Evolutionary conservation across 2,329 filamentous ascomycete species (phyloP).

Genomic region (Teratosphaeria nubilosa): DNA sequence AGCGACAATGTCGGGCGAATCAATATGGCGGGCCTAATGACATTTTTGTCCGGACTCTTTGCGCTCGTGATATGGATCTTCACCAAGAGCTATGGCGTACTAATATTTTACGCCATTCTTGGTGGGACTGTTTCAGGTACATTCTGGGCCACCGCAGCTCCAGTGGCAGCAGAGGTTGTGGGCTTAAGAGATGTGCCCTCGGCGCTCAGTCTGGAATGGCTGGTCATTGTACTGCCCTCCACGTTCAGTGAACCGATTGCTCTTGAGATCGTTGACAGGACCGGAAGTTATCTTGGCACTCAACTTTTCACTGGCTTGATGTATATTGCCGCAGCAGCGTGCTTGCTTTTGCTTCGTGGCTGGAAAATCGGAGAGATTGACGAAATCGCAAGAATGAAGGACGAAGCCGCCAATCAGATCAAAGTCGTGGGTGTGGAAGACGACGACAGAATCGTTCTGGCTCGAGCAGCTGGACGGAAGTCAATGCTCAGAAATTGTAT

Average conservation of each 20-base stretch:
- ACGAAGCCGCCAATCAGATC: slow-evolving; percentile 12
- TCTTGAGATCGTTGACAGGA: slow-evolving; percentile 41
- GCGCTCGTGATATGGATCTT: slow-evolving; percentile 64
- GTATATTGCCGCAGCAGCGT: slow-evolving; percentile 48
- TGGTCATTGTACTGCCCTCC: slow-evolving; percentile 58
- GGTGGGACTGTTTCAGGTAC: slow-evolving; percentile 59
- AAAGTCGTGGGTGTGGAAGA: slow-evolving; percentile 16
- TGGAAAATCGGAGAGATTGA: slow-evolving; percentile 52
- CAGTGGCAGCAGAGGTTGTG: slow-evolving; percentile 64
- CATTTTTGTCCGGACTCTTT: slow-evolving; percentile 54
- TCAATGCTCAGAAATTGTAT: slow-evolving; percentile 18
- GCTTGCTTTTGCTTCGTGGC: slow-evolving; percentile 44
- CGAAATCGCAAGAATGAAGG: slow-evolving; percentile 26
- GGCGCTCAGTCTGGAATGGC: slow-evolving; percentile 61
- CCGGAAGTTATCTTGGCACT: slow-evolving; percentile 45
- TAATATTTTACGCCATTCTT: slow-evolving; percentile 61
- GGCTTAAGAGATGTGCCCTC: slow-evolving; percentile 59
- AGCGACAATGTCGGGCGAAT: slow-evolving; percentile 61
- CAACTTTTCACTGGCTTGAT: slow-evolving; percentile 53
- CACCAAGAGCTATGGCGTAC: slow-evolving; percentile 55
- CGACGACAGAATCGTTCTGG: slow-evolving; percentile 12
- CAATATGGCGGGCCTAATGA: slow-evolving; percentile 59
- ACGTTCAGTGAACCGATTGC: slow-evolving; percentile 53
- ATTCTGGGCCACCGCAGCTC: slow-evolving; percentile 55
- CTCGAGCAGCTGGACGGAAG: slow-evolving; percentile 16